These are phyloP conservation scores for Immersiporthe knoxdaviesiana DNA, from an alignment of 2,329 filamentous ascomycete species.

Conservation along the genomic window DNA sequence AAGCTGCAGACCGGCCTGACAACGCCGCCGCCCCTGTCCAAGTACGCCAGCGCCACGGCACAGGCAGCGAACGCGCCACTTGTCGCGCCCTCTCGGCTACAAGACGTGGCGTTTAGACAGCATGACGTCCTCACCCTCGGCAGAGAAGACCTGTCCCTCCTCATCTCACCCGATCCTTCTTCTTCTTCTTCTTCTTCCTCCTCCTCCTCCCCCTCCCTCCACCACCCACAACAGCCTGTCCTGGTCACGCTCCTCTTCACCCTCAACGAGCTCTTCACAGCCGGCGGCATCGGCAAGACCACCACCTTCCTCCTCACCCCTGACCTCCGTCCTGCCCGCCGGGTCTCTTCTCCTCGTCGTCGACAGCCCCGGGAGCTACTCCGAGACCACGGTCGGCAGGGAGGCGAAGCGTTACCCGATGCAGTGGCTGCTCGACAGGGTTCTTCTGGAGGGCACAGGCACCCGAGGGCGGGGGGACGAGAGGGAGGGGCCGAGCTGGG, in stretches of 20 bases:
- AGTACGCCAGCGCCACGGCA: conserved; percentile 35
- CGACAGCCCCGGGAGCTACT: conserved; percentile 93
- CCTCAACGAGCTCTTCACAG: conserved; percentile 89
- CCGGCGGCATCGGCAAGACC: conserved; percentile 71
- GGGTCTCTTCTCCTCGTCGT: conserved; percentile 80
- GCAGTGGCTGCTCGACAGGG: conserved; percentile 88
- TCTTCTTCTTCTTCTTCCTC: no score
- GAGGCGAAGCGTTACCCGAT: conserved; percentile 78
- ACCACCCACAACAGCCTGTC: conserved; percentile 31
- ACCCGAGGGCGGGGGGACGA: conserved; percentile 70
- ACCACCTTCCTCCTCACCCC: conserved; percentile 73
- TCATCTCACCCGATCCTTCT: conserved; percentile 39
- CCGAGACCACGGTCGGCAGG: conserved; percentile 72
- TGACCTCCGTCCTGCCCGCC: conserved; percentile 61
- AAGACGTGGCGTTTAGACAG: conserved; percentile 47
- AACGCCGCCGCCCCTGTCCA: conserved; percentile 49
- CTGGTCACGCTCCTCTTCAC: conserved; percentile 90
- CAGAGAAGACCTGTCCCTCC: conserved; percentile 37
- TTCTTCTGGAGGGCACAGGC: conserved; percentile 73
- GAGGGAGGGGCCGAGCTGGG: conserved; percentile 59
- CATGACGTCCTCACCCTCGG: conserved; percentile 53
- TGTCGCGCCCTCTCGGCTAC: conserved; percentile 44
- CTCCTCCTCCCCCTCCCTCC: background rate
- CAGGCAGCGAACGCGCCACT: conserved; percentile 51
- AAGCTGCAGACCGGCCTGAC: conserved; percentile 62